A percentile compares a stretch with the other conserved stretches of the same genome.
These are phyloP conservation scores for Calonectria pauciramosa DNA, from an alignment of 2,329 filamentous ascomycete genomes.

Conservation along the genomic window DNA sequence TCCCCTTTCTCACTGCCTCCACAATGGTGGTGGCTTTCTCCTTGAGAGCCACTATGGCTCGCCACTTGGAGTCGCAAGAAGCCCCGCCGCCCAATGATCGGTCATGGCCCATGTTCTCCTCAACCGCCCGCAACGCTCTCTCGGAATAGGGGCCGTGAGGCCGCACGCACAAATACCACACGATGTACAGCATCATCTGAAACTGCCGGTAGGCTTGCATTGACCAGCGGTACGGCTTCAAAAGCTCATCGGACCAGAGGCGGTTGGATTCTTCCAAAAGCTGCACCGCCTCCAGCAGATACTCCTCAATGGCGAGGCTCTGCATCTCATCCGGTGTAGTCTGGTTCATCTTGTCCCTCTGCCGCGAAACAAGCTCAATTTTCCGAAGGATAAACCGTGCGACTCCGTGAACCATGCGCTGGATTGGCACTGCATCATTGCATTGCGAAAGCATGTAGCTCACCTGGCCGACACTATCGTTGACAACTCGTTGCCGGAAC, in stretches of 20 bases:
- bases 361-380: slow-evolving; percentile 64
- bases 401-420: slow-evolving; percentile 47
- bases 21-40: slow-evolving; percentile 46
- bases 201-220: slow-evolving; percentile 57
- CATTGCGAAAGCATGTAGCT: slow-evolving; percentile 49
- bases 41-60: slow-evolving; percentile 46
- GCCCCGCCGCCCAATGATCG: background rate
- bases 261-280: slow-evolving; percentile 50
- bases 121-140: slow-evolving; percentile 50
- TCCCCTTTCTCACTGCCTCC: slow-evolving; percentile 11
- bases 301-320: slow-evolving; percentile 46
- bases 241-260: slow-evolving; percentile 52
- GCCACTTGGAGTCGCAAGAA: slow-evolving; percentile 46
- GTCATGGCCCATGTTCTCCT: slow-evolving; percentile 23
- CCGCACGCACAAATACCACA: slow-evolving; percentile 59
- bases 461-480: slow-evolving; percentile 53
- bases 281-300: slow-evolving; percentile 50
- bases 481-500: slow-evolving; percentile 56
- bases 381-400: slow-evolving; percentile 50
- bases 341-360: slow-evolving; percentile 48
- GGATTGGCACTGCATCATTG: slow-evolving; percentile 65
- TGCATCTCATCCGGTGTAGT: slow-evolving; percentile 28
- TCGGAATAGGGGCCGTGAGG: slow-evolving; percentile 48
- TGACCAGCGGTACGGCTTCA: slow-evolving; percentile 55
- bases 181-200: slow-evolving; percentile 57